These are phyloP conservation scores for Cetraspora pellucida DNA, from an alignment of 192 early-diverging fungal genomes.

Conservation along the genomic window DNA sequence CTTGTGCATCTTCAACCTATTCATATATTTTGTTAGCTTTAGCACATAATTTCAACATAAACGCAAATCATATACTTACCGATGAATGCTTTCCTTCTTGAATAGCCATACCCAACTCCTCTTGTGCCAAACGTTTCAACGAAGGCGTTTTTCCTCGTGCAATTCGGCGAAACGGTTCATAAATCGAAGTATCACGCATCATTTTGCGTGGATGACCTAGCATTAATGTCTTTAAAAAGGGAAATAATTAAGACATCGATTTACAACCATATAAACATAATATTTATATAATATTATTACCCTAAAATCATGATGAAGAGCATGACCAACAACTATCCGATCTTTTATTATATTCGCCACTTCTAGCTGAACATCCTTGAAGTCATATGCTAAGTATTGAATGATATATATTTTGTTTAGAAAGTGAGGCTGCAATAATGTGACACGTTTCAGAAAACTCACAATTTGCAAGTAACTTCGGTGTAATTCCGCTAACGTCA, in stretches of 20 bases:
- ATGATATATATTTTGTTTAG: background rate
- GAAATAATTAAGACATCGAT: background rate
- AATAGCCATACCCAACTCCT: conserved; percentile 77
- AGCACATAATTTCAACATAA: background rate
- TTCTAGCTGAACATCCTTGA: conserved; percentile 77
- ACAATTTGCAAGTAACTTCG: conserved; percentile 55
- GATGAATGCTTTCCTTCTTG: conserved; percentile 88
- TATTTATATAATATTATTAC: background rate
- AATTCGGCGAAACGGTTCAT: conserved; percentile 71
- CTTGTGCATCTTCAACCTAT: conserved; percentile 82
- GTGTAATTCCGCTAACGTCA: conserved; percentile 88
- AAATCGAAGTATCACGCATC: conserved; percentile 83
- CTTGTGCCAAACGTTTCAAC: conserved; percentile 74
- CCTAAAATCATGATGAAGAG: conserved; percentile 84
- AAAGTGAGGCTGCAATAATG: background rate
- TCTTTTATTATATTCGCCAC: conserved; percentile 84
- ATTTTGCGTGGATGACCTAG: conserved; percentile 77
- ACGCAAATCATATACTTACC: conserved; percentile 45
- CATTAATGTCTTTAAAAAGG: conserved; percentile 56
- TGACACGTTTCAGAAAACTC: background rate
- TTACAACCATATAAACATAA: background rate
- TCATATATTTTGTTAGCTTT: background rate
- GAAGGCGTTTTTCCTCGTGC: conserved; percentile 67
- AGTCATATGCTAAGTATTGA: conserved; percentile 55
- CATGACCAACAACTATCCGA: conserved; percentile 90